Conservation (phyloP, 2,329 filamentous ascomycete genomes). For the Nemania abortiva region DNA sequence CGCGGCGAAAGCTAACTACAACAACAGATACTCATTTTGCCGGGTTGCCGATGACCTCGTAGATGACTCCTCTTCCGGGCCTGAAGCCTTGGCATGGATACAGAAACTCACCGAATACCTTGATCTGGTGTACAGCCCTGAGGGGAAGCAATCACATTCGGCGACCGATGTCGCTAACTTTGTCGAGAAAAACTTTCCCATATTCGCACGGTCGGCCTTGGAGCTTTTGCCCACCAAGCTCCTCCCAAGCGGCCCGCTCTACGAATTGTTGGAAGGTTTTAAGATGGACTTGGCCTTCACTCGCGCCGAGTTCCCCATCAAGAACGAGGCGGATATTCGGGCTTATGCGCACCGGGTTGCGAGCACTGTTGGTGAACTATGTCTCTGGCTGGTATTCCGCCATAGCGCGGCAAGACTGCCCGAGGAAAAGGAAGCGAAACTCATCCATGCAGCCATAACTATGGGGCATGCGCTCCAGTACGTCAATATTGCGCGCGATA, state of each 20-base stretch:
- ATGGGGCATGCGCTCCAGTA: conserved; percentile 84
- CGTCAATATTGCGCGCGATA: conserved; percentile 81
- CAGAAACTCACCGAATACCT: conserved; percentile 69
- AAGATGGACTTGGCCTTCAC: conserved; percentile 73
- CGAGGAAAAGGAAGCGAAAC: conserved; percentile 52
- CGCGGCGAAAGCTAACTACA: conserved; percentile 28
- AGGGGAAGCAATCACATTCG: conserved; percentile 45
- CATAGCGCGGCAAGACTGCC: conserved; percentile 58
- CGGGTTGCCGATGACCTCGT: conserved; percentile 79
- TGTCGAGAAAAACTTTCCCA: conserved; percentile 64
- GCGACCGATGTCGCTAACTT: conserved; percentile 49
- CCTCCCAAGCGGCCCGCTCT: conserved; percentile 70
- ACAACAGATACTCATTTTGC: conserved; percentile 76
- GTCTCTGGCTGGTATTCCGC: conserved; percentile 74
- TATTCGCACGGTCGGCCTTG: conserved; percentile 65
- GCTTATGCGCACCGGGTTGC: conserved; percentile 76
- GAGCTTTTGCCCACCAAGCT: conserved; percentile 68
- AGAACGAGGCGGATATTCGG: conserved; percentile 68
- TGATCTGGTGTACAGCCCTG: conserved; percentile 61
- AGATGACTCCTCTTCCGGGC: conserved; percentile 68
- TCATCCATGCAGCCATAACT: conserved; percentile 68
- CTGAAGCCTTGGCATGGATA: conserved; percentile 70
- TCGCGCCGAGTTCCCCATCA: conserved; percentile 64
- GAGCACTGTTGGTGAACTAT: conserved; percentile 77
- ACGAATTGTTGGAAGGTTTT: conserved; percentile 75